These are phyloP conservation scores for Arthrobotrys entomopaga DNA, from an alignment of 2,329 filamentous ascomycete species.

Conservation along the genomic window DNA sequence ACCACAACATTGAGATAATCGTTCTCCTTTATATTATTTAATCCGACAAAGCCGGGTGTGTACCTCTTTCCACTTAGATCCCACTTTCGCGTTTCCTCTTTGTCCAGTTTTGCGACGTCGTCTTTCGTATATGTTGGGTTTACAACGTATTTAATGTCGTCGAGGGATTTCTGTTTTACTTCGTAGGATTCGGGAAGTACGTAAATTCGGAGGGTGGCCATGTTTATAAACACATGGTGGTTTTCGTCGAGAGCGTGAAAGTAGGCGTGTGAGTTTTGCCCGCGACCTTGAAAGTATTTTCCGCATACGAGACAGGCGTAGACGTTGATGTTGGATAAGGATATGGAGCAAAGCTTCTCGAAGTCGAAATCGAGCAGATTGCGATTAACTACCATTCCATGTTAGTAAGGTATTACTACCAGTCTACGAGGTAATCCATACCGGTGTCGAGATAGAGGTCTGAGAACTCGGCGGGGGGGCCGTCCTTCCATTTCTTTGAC, in stretches of 20 bases:
- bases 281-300: slow-evolving; percentile 95
- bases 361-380: slow-evolving; percentile 97
- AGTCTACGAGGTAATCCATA: slow-evolving; percentile 24
- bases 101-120: slow-evolving; percentile 84
- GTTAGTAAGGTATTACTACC: slow-evolving; percentile 12
- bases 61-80: slow-evolving; percentile 87
- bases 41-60: slow-evolving; percentile 91
- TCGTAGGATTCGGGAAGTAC: slow-evolving; percentile 97
- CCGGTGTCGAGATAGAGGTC: slow-evolving; percentile 98
- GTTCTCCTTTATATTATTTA: slow-evolving; percentile 99
- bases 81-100: slow-evolving; percentile 70
- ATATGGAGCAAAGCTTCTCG: slow-evolving; percentile 96
- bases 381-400: slow-evolving; percentile 64
- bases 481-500: slow-evolving; percentile 60
- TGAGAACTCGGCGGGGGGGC: slow-evolving; percentile 78
- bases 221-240: slow-evolving; percentile 98
- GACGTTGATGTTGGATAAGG: slow-evolving; percentile 96
- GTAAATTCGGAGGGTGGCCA: slow-evolving; percentile 89
- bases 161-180: slow-evolving; percentile 90
- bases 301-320: slow-evolving; percentile 97
- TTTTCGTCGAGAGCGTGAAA: slow-evolving; percentile 95
- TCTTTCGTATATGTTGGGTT: slow-evolving; percentile 84
- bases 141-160: slow-evolving; percentile 98
- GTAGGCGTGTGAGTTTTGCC: slow-evolving; percentile 94
- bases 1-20: slow-evolving; percentile 97